These are phyloP conservation scores for Auxenochlorella pyrenoidosa DNA, from an alignment of 139 green algal genomes.

Conservation along the genomic window DNA sequence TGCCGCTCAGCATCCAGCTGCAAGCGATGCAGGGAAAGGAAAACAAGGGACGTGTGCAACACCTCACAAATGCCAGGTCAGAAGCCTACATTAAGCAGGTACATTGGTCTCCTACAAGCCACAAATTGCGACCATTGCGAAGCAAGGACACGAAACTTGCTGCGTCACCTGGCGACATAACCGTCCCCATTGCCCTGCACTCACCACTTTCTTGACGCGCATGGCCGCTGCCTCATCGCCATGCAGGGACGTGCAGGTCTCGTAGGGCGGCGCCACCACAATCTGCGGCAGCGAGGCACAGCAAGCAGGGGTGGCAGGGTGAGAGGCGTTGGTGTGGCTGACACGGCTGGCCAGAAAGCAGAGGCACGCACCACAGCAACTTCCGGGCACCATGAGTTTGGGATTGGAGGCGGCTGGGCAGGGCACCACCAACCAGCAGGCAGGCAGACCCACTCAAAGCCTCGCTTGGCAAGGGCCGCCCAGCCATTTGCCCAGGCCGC, in stretches of 20 bases:
- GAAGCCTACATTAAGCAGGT: no score
- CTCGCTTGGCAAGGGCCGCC: not conserved
- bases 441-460: not conserved
- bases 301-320: not conserved
- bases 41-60: no score
- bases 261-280: constrained; percentile 33
- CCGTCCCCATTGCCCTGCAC: not conserved
- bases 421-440: not conserved
- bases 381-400: no score
- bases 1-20: constrained; percentile 37
- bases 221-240: constrained; percentile 49
- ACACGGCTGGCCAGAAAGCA: no score
- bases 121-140: no score
- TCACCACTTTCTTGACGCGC: constrained; percentile 76
- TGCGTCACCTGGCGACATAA: no score
- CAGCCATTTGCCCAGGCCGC: no score
- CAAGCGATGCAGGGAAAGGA: not conserved
- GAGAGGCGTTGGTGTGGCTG: not conserved
- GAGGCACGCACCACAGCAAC: no score
- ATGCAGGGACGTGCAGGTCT: constrained; percentile 7
- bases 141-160: no score
- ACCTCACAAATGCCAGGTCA: no score
- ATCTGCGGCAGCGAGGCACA: constrained; percentile 12
- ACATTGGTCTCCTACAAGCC: no score
- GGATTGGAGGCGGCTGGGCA: no score